Evolutionary conservation across 345 rosid species (phyloP).

Genomic region (Salix purpurea): DNA sequence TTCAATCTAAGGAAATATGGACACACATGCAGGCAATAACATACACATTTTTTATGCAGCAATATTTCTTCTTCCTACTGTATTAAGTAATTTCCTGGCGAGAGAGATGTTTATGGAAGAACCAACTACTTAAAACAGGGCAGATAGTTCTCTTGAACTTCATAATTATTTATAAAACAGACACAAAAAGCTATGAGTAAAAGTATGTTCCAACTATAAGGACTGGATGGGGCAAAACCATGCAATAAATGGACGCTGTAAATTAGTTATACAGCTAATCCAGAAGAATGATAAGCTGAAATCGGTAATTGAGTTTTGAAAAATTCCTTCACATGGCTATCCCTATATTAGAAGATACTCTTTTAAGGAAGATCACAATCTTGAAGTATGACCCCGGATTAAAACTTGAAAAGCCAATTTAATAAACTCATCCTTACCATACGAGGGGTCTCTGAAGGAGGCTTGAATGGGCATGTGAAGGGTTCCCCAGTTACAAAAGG

Average conservation of each 20-base stretch:
- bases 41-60: background rate
- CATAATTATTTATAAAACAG: background rate
- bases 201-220: background rate
- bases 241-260: background rate
- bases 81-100: background rate
- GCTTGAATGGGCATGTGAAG: conserved; percentile 82
- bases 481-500: conserved; percentile 99
- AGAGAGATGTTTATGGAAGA: background rate
- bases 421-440: conserved; percentile 49
- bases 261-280: background rate
- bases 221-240: background rate
- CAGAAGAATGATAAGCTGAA: background rate
- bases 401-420: background rate
- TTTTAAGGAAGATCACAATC: background rate
- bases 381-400: background rate
- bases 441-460: conserved; percentile 76
- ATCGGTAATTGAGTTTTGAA: background rate
- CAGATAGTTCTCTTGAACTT: background rate
- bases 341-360: background rate
- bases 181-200: background rate
- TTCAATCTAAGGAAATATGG: background rate
- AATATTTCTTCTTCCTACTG: background rate
- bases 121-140: background rate
- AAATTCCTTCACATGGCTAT: background rate
- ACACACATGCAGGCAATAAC: background rate